Evolutionary conservation across 75 land plant species (phyloP).

Genomic region (Sequoiadendron giganteum): DNA sequence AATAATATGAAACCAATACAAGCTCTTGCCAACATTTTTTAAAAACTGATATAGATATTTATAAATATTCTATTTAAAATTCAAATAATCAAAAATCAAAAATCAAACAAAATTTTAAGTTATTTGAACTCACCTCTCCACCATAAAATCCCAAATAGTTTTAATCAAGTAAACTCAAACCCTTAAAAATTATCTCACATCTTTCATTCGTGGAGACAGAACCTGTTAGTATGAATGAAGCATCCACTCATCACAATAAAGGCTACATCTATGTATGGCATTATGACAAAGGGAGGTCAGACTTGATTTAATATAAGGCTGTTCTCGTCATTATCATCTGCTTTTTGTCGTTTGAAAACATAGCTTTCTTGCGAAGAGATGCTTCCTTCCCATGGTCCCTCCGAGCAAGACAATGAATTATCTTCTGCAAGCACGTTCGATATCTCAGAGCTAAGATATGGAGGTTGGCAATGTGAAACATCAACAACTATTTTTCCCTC

Average conservation of each 20-base stretch:
- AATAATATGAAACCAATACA: too few relatives aligned
- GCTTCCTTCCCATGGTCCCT: background rate
- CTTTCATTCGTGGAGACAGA: background rate
- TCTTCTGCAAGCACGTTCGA: background rate
- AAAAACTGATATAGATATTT: too few relatives aligned
- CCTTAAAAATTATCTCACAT: background rate
- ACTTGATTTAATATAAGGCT: background rate
- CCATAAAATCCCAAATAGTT: too few relatives aligned
- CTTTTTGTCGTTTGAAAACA: background rate
- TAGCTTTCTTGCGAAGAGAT: background rate
- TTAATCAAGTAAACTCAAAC: too few relatives aligned
- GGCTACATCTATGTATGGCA: background rate
- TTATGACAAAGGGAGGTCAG: background rate
- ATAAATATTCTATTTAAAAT: too few relatives aligned
- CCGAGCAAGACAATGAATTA: background rate
- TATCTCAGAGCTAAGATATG: background rate
- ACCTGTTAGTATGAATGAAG: background rate
- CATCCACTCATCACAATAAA: background rate
- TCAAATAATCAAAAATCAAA: too few relatives aligned
- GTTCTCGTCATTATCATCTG: background rate
- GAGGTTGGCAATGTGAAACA: constrained; percentile 2
- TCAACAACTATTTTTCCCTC: background rate
- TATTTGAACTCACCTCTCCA: too few relatives aligned
- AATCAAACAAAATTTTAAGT: too few relatives aligned
- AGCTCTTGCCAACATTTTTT: too few relatives aligned